phyloP scores from a whole-genome alignment of 2,329 filamentous ascomycete genomes.

The Colletotrichum sp. region DNA sequence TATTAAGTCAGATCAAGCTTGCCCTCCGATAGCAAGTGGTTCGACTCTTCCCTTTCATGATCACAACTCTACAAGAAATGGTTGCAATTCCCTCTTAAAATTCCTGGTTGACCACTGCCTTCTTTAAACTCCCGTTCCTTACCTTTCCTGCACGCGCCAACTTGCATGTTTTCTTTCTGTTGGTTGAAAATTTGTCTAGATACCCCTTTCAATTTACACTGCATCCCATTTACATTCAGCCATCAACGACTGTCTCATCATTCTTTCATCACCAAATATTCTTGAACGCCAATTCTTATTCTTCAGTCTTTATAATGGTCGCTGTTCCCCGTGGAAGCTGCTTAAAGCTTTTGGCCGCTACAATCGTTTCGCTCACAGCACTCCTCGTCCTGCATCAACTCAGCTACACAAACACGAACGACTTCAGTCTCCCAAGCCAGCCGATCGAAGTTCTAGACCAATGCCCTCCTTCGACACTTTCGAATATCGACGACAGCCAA shows the following conservation, averaged over 20 bases:
- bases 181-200: neutral
- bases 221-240: neutral
- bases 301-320: neutral
- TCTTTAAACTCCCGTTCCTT: neutral
- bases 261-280: neutral
- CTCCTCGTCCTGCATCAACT: slow-evolving; percentile 7
- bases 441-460: neutral
- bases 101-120: neutral
- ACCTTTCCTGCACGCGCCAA: neutral
- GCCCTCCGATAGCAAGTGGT: neutral
- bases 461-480: neutral
- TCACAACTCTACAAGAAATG: neutral
- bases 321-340: neutral
- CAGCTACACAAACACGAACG: slow-evolving; percentile 1
- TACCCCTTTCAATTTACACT: neutral
- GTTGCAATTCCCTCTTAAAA: neutral
- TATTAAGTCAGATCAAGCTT: neutral
- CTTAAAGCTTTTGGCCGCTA: neutral
- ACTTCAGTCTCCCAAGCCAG: neutral
- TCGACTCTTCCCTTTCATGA: neutral
- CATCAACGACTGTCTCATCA: rapidly evolving
- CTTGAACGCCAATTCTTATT: neutral
- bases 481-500: neutral
- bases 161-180: neutral
- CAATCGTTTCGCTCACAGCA: neutral